These are phyloP conservation scores for Lipomyces orientalis DNA, from an alignment of 805 yeast species.

Conservation along the genomic window DNA sequence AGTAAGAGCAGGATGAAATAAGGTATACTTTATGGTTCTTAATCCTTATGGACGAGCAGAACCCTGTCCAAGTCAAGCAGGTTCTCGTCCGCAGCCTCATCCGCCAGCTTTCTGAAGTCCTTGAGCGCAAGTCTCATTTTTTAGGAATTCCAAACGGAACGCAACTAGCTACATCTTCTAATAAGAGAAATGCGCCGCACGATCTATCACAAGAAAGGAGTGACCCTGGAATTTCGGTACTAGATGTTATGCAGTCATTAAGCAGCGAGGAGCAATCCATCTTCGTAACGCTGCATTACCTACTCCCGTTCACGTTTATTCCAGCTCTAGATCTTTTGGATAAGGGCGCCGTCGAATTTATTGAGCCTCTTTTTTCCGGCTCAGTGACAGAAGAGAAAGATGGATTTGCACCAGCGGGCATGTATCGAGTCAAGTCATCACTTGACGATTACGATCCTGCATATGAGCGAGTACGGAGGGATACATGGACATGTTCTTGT, in stretches of 20 bases:
- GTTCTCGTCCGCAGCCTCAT: constrained; percentile 14
- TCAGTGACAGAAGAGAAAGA: not conserved
- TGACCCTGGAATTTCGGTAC: not conserved
- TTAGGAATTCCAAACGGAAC: not conserved
- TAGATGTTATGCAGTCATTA: not conserved
- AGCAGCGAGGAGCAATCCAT: constrained; percentile 1
- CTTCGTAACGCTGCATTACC: constrained; percentile 19
- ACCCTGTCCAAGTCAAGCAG: constrained; percentile 16
- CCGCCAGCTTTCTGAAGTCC: constrained; percentile 12
- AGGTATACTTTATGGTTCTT: not conserved
- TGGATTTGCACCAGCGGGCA: not conserved
- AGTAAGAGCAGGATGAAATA: not conserved
- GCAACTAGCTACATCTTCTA: not conserved
- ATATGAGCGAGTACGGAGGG: constrained; percentile 11
- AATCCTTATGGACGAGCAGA: not conserved
- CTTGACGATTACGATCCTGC: not conserved
- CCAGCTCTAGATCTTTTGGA: constrained; percentile 22
- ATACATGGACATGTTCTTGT: constrained; percentile 27
- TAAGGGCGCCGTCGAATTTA: constrained; percentile 12
- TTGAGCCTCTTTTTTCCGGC: not conserved
- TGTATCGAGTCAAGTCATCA: not conserved
- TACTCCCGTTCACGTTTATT: constrained; percentile 21
- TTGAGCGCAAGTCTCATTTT: not conserved
- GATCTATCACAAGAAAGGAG: not conserved
- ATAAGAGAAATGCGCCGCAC: not conserved